Evolutionary conservation across 1,139 yeast species (phyloP).

Genomic region (Hyphopichia khmerensis): DNA sequence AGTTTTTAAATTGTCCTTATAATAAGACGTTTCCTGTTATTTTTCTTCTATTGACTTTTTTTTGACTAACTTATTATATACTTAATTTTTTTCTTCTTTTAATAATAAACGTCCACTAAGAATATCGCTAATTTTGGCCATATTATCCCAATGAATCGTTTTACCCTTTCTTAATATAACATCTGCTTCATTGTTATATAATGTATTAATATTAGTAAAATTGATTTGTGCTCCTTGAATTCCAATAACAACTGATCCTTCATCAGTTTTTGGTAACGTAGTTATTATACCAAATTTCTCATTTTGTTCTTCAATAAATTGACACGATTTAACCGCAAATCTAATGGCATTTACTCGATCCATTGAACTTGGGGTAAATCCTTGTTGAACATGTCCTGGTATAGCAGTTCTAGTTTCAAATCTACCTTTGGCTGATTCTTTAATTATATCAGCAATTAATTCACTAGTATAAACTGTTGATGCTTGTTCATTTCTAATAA

Average conservation of each 20-base stretch:
- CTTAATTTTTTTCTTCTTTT: constrained; percentile 25
- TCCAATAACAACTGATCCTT: constrained; percentile 61
- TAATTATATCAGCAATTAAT: constrained; percentile 65
- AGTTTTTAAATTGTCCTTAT: too few species aligned
- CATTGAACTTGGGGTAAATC: constrained; percentile 75
- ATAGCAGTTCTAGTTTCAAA: constrained; percentile 76
- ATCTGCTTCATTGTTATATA: constrained; percentile 63
- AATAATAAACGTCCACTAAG: constrained; percentile 64
- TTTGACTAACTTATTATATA: not conserved
- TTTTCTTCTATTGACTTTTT: not conserved
- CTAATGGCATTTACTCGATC: constrained; percentile 73
- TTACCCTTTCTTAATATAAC: constrained; percentile 62
- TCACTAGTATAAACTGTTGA: constrained; percentile 67
- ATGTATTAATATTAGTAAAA: constrained; percentile 52
- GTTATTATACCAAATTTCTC: constrained; percentile 4
- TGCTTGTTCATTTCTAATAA: constrained; percentile 68
- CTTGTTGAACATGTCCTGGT: constrained; percentile 86
- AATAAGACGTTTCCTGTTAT: not conserved
- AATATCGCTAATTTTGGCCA: constrained; percentile 60
- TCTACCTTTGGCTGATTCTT: constrained; percentile 62
- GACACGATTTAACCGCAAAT: constrained; percentile 67
- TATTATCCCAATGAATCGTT: constrained; percentile 65
- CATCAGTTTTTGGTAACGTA: constrained; percentile 7
- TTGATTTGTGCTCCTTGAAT: constrained; percentile 62
- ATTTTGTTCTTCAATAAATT: constrained; percentile 57